Evolutionary conservation across 139 green algal species (phyloP), one percentile per base, ranked within the genome.

Genomic region (Zygnema cylindricum): DNA sequence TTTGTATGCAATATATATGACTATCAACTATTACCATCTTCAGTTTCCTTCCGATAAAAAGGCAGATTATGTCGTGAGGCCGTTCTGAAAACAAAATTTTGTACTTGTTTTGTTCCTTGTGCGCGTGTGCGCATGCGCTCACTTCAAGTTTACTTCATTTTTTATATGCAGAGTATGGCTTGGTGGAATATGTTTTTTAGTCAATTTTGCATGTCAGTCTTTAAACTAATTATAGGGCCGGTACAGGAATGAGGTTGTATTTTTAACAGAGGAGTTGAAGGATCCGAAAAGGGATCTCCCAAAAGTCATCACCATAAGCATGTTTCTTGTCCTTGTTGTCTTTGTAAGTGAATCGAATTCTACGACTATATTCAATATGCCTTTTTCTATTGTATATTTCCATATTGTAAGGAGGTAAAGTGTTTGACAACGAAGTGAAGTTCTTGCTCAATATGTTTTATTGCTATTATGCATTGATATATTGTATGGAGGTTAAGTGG

Each of bases 181-280:
- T n/a, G n/a, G n/a, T n/a, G n/a, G n/a, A n/a, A n/a, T n/a, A n/a
- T n/a, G n/a, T n/a, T n/a, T n/a, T n/a, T n/a, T n/a, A n/a, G n/a
- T n/a, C n/a, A n/a, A n/a, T n/a, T n/a, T n/a, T n/a, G n/a, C n/a
- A n/a, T n/a, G n/a, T n/a, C n/a, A n/a, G n/a, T n/a, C n/a, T n/a
- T n/a, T n/a, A 11, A 81, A 16, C 71, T 11, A 11, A 38, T 11
- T 36, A 21, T 11, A 16, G 11, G 71, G 71, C 36, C 23, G 23
- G 32, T 2, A 32, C 83, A 88, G 83, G 83, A 88, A 84, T 43
- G 41, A 38, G 71, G 38, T 88, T 33, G 83, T 84, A 0, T 88
- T 83, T 39, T 43, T 88, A 2, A 38, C 33, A 32, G 83, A 88
- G 69, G 83, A 88, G 83, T 43, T 88, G 30, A 69, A 84, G 35